Evolutionary conservation across 148 eudicot species (phyloP).

Genomic region (Chenopodium berlandieri): DNA sequence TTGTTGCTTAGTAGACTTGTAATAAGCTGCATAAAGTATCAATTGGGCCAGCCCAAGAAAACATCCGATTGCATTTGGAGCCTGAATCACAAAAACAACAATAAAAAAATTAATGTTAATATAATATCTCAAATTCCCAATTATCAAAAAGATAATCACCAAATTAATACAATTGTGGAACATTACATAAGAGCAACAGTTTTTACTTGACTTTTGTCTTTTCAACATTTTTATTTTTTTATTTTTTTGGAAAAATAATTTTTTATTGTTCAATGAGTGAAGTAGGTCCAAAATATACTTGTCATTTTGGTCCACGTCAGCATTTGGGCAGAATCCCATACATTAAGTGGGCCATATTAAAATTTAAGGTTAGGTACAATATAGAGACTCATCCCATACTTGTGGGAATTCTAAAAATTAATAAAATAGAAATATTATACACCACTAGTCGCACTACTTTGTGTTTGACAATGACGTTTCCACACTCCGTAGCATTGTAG

Average conservation of each 20-base stretch:
- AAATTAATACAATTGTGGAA: background rate
- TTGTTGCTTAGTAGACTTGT: slow-evolving; percentile 32
- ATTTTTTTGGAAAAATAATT: background rate
- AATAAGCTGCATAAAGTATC: slow-evolving; percentile 33
- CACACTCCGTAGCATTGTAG: background rate
- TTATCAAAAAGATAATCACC: background rate
- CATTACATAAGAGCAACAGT: slow-evolving; percentile 16
- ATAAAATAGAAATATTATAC: background rate
- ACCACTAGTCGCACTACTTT: slow-evolving; percentile 11
- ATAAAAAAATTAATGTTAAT: background rate
- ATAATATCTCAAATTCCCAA: background rate
- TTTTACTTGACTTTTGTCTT: slow-evolving; percentile 15
- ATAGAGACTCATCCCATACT: slow-evolving; percentile 23
- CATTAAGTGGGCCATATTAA: background rate
- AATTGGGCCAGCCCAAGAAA: slow-evolving; percentile 45
- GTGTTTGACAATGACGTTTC: background rate
- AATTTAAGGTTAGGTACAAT: slow-evolving; percentile 17
- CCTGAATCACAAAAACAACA: slow-evolving; percentile 26
- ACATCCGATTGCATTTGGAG: slow-evolving; percentile 46
- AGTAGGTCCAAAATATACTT: background rate
- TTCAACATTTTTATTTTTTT: background rate
- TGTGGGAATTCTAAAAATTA: slow-evolving; percentile 13
- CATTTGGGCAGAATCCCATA: slow-evolving; percentile 12
- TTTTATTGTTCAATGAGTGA: slow-evolving; percentile 7
- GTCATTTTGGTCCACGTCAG: slow-evolving; percentile 20